Conservation (phyloP, 2,329 filamentous ascomycete genomes). For the Claviceps cyperi region DNA sequence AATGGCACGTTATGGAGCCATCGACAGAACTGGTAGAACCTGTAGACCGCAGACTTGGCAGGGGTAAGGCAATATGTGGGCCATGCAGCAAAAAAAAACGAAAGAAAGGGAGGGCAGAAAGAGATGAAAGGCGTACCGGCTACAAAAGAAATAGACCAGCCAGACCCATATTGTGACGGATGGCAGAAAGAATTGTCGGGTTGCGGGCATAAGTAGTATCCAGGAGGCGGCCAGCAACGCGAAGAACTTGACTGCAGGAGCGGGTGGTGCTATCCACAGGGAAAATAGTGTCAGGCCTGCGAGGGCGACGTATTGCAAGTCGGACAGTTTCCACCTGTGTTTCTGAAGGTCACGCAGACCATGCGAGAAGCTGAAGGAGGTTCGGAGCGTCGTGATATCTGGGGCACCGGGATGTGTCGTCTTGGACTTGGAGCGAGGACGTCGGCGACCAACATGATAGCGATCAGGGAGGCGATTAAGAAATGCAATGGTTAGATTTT, state of each 20-base stretch:
- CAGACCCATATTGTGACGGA: conserved; percentile 75
- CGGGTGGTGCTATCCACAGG: conserved; percentile 67
- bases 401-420: conserved; percentile 23
- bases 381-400: conserved; percentile 62
- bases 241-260: conserved; percentile 63
- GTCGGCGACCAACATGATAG: conserved; percentile 24
- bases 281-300: conserved; percentile 67
- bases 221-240: conserved; percentile 52
- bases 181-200: conserved; percentile 81
- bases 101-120: background rate
- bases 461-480: conserved; percentile 27
- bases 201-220: conserved; percentile 66
- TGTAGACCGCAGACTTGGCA: no score
- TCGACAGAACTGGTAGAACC: no score
- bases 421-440: conserved; percentile 26
- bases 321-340: conserved; percentile 69
- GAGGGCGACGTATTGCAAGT: conserved; percentile 71
- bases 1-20: no score
- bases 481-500: conserved; percentile 27
- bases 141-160: conserved; percentile 82
- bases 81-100: background rate
- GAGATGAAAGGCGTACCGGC: conserved; percentile 51
- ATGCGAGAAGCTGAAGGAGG: conserved; percentile 67
- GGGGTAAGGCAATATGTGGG: background rate
- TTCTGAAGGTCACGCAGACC: conserved; percentile 61